Base-by-base conservation (phyloP, 257 asterid genomes). In the Galeopsis tetrahit region DNA sequence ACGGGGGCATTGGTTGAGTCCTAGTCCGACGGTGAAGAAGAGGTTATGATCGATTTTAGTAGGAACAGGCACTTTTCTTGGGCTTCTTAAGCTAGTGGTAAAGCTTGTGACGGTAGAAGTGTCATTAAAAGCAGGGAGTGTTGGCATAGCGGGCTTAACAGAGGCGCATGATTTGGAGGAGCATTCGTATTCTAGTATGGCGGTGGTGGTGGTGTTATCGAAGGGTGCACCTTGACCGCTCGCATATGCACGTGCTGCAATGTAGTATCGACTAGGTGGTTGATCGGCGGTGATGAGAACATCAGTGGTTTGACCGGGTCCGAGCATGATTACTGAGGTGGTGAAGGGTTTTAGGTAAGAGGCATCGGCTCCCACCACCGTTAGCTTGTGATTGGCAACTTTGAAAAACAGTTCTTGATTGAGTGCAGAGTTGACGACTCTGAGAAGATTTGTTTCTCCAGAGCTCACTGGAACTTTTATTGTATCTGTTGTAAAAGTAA, bases 281-380 rank as follows among this genome's bases (percentile, higher is more conserved):
- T 89, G 97, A 61, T 91, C 76, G 7, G 90, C 85, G 0, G 89
- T 88, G 79, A 94, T 79, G 4, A 94, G 88, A 56, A 94, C 97
- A 66, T 94, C 96, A 2, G 98, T 94, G 15, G 98, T 94, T 61
- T 94, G 93, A 13, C 98, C 97, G 0, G 98, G 98, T 4, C 98
- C 98, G 21, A 94, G 85, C 98, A 94, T 89, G 78, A 94, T 66
- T 58, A 88, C 89, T 1, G 91, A 78, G 74, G 99, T 89, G 69
- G 87, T 88, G 82, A 91, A 91, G 71, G 99, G 97, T 74, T 87
- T 94, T 7, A 85, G 75, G 56, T 91, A 91, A 0, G 89, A 84
- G 68, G 95, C 97, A 28, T 94, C 97, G 3, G 97, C 97, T 43
- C 88, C 97, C 0, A 94, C 97, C n/a, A 94, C 97, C 0, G 92